phyloP scores from a whole-genome alignment of 1,284 basidiomycete genomes.

The Ganoderma sp. region DNA sequence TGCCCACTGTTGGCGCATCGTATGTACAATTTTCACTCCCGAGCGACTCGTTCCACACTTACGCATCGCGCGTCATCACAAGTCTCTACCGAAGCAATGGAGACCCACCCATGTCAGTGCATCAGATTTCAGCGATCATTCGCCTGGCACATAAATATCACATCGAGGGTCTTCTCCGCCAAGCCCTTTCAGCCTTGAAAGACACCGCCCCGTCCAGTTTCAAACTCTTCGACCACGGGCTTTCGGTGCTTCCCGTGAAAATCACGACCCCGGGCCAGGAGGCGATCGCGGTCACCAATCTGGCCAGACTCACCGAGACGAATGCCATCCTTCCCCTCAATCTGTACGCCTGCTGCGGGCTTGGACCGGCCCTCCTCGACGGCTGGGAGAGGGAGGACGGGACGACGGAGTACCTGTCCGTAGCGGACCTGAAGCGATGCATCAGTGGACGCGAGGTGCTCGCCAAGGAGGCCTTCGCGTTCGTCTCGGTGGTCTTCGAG shows the following conservation, averaged over 20 bases:
- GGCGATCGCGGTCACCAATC: constrained; percentile 10
- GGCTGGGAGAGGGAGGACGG: constrained; percentile 19
- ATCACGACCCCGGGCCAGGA: not conserved
- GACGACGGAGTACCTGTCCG: not conserved
- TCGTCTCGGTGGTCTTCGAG: not conserved
- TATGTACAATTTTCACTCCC: not conserved
- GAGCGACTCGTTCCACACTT: not conserved
- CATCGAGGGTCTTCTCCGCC: constrained; percentile 1
- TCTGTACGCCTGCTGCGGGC: constrained; percentile 2
- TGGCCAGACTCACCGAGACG: constrained; percentile 12
- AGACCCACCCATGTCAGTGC: not conserved
- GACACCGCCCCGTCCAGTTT: constrained; percentile 1
- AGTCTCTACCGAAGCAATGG: not conserved
- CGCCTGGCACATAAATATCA: constrained; percentile 20
- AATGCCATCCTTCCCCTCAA: not conserved
- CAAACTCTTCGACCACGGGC: not conserved
- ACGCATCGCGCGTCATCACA: not conserved
- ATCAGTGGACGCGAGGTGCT: constrained; percentile 4
- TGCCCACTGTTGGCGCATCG: constrained; percentile 6
- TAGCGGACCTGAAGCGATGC: constrained; percentile 10
- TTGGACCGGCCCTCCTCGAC: not conserved
- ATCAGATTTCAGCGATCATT: constrained; percentile 12
- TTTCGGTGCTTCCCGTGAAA: not conserved
- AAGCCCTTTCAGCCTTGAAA: constrained; percentile 5
- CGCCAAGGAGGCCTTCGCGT: not conserved